These are phyloP conservation scores for Heliamphora ciliata DNA, from an alignment of 179 eudicot genomes.

Conservation along the genomic window DNA sequence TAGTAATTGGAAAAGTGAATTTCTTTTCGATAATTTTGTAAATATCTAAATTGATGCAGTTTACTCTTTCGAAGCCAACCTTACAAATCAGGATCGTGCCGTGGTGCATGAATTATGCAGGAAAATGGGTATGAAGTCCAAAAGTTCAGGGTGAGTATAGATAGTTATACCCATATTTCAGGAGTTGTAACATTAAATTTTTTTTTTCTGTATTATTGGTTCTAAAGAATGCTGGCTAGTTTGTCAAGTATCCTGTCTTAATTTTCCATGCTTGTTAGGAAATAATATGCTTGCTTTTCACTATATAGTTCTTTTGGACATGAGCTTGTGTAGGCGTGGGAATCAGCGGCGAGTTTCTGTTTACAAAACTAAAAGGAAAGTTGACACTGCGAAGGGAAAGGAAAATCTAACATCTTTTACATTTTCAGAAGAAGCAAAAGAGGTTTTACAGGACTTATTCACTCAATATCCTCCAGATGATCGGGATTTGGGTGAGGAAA, in stretches of 20 bases:
- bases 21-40: background rate
- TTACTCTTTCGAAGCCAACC: slow-evolving; percentile 48
- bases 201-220: background rate
- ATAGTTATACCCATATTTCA: background rate
- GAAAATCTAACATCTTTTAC: slow-evolving; percentile 34
- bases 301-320: background rate
- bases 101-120: slow-evolving; percentile 45
- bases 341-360: slow-evolving; percentile 47
- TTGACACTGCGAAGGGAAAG: slow-evolving; percentile 17
- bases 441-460: slow-evolving; percentile 57
- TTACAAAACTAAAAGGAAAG: slow-evolving; percentile 30
- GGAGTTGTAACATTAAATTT: background rate
- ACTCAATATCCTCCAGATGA: slow-evolving; percentile 69
- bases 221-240: background rate
- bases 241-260: background rate
- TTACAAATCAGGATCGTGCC: slow-evolving; percentile 61
- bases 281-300: background rate
- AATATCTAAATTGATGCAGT: slow-evolving; percentile 32
- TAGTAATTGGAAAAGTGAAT: background rate
- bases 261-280: background rate
- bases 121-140: slow-evolving; percentile 62
- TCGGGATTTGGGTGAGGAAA: slow-evolving; percentile 30
- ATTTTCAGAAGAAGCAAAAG: slow-evolving; percentile 57
- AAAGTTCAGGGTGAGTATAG: slow-evolving; percentile 71
- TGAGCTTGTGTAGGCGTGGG: slow-evolving; percentile 45